Conservation (phyloP, 805 yeast species). For the Kodamaea restingae region DNA sequence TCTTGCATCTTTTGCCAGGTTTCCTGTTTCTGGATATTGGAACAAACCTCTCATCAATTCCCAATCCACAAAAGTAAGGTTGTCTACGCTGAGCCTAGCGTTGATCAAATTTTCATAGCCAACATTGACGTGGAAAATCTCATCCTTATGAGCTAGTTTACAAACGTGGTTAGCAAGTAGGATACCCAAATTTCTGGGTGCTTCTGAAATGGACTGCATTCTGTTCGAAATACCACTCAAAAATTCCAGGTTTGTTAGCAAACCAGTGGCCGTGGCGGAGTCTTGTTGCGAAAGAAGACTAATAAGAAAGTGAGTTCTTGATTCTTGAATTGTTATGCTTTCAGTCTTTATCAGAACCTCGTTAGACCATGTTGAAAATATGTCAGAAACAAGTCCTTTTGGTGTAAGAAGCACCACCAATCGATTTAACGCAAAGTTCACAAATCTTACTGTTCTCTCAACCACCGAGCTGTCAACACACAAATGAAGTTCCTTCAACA, state of each 20-base stretch:
- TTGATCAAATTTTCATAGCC: not conserved
- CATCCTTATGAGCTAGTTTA: conserved; percentile 22
- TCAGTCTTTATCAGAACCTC: conserved; percentile 32
- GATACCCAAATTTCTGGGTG: conserved; percentile 52
- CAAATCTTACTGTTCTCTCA: conserved; percentile 6
- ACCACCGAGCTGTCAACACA: conserved; percentile 13
- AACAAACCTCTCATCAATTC: no score
- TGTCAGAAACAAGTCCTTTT: not conserved
- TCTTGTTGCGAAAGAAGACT: conserved; percentile 25
- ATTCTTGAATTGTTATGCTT: conserved; percentile 42
- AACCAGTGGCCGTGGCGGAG: conserved; percentile 15
- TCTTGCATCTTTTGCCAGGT: no score
- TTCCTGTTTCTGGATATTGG: no score
- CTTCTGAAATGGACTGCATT: conserved; percentile 45
- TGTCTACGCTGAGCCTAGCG: no score
- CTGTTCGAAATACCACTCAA: conserved; percentile 50
- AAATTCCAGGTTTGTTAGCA: conserved; percentile 39
- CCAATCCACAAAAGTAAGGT: no score
- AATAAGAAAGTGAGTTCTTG: conserved; percentile 46
- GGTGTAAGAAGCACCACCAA: conserved; percentile 13
- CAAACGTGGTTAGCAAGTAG: conserved; percentile 52
- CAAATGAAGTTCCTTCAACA: conserved; percentile 11
- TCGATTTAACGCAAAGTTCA: conserved; percentile 13
- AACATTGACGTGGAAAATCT: conserved; percentile 25
- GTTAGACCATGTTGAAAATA: conserved; percentile 26